Base-by-base conservation (phyloP, 148 eudicot genomes). In the Oxyria digyna region DNA sequence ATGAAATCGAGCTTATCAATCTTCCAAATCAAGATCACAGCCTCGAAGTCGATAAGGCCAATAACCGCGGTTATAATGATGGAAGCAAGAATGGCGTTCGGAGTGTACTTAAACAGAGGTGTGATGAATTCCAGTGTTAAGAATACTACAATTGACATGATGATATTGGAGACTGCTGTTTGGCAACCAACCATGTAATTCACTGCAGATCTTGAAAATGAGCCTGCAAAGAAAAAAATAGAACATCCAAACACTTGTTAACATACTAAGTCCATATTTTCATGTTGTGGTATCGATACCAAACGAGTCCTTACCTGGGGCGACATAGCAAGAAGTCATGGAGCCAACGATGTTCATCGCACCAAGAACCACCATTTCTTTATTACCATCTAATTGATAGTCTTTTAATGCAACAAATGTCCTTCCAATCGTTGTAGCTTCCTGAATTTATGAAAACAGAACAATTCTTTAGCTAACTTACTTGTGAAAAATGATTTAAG, bases 321-420 rank as follows among this genome's bases (percentile, higher is more conserved):
- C 81, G 0, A 89, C 80, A 54, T 85, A 92, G 72, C 98, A 92
- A 59, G 98, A 92, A 37, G 98, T 86, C 87, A 87, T 76, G 9
- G 98, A 92, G 43, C 98, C 98, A 35, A 86, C 74, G 55, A 92
- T 69, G 41, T 92, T 92, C 98, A 92, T 92, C 9, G 82, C 77
- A 71, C 98, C 98, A 37, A 89, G 73, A 2, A 96, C 96, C 1
- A 89, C 73, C 98, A 92, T 92, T 78, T 92, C 98, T 82, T 83
- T 85, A 85, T 92, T 92, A 46, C 98, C 98, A 71, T 92, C 96
- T 33, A 92, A 26, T n/a, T 85, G 77, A 70, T 92, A 92, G 78
- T 89, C 96, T 69, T 89, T 89, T 29, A 87, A 13, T 4, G 87
- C 84, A 4, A 96, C 98, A 78, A 92, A 92, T 55, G 96, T 87